phyloP scores from a whole-genome alignment of 495 filamentous ascomycete species.

The Aspergillus ellipticus region DNA sequence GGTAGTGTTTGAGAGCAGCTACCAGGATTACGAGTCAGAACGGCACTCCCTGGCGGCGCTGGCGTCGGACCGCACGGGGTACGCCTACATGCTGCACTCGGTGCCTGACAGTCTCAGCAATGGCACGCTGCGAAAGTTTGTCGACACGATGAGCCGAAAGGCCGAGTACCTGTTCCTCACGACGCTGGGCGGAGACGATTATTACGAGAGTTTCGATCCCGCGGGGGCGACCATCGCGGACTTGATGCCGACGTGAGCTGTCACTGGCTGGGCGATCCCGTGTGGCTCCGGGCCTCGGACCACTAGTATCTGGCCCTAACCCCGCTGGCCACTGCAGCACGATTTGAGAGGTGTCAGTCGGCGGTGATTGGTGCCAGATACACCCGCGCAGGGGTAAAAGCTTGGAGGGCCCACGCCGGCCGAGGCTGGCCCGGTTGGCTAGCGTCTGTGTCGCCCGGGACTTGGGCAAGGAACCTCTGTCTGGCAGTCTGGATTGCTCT shows the following conservation, averaged over 20 bases:
- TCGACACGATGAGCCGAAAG: slow-evolving; percentile 7
- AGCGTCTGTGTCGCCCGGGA: not conserved
- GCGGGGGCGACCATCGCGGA: slow-evolving; percentile 6
- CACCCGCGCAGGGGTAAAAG: not conserved
- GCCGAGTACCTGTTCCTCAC: slow-evolving; percentile 14
- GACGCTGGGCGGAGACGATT: not conserved
- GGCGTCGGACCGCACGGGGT: not conserved
- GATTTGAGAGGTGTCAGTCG: not conserved
- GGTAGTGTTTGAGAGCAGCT: slow-evolving; percentile 13
- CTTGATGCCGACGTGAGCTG: slow-evolving; percentile 4
- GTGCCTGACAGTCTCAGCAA: slow-evolving; percentile 5
- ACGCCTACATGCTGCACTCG: slow-evolving; percentile 15
- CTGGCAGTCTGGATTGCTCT: no score
- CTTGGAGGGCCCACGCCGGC: not conserved
- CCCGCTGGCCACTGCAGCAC: not conserved
- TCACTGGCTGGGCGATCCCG: not conserved
- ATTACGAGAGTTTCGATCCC: slow-evolving; percentile 13
- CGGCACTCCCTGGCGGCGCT: not conserved
- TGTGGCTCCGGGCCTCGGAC: not conserved
- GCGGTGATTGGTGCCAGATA: not conserved
- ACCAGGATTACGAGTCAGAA: slow-evolving; percentile 5
- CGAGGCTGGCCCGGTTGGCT: not conserved
- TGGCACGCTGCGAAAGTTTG: slow-evolving; percentile 2
- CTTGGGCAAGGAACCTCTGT: not conserved
- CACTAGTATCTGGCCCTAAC: not conserved